Evolutionary conservation across 768 basidiomycete species (phyloP), one percentile per base, ranked within the genome.

Genomic region (Wakefieldia striispora): DNA sequence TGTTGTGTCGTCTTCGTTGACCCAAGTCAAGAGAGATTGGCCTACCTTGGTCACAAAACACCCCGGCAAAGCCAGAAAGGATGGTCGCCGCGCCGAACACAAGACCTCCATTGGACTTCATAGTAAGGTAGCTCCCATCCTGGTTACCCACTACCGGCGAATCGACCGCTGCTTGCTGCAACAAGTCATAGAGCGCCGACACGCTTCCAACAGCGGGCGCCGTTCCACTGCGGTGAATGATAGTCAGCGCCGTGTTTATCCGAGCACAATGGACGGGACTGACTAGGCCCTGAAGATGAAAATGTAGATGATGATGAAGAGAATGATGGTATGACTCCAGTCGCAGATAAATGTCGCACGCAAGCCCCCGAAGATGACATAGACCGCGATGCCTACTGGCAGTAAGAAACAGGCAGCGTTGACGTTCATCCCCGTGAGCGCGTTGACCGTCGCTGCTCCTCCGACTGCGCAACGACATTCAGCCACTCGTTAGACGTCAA

Each of bases 101-200:
- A 19, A 77, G 59, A 6, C 70, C 75, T 49, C 73, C 69, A 37
- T 74, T 71, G 14, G 78, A 79, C 54, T 78, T 78, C 75, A 83
- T 77, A 0, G 81, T 82, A 29, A 81, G 50, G 54, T 81, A 82
- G 44, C 76, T 77, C 6, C 81, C 79, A 14, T 71, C 66, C 37
- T 70, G 54, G 53, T 80, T 82, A 8, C 81, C 79, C 0, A 50
- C 51, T 0, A 82, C 79, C 0, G 81, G 80, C 1, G 64, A 61
- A n/a, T 73, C 69, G 3, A 62, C 47, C 1, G 70, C 73, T 3
- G 81, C 81, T 26, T 71, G 62, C 2, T 72, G 65, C 0, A 83
- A 70, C 20, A 83, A 66, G 43, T 76, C 70, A 55, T 78, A 81
- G 43, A 79, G 47, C 12, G 65, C 62, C 19, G 68, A 67, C 7